These are phyloP conservation scores for Candida nitratophila DNA, from an alignment of 805 yeast genomes.

Conservation along the genomic window DNA sequence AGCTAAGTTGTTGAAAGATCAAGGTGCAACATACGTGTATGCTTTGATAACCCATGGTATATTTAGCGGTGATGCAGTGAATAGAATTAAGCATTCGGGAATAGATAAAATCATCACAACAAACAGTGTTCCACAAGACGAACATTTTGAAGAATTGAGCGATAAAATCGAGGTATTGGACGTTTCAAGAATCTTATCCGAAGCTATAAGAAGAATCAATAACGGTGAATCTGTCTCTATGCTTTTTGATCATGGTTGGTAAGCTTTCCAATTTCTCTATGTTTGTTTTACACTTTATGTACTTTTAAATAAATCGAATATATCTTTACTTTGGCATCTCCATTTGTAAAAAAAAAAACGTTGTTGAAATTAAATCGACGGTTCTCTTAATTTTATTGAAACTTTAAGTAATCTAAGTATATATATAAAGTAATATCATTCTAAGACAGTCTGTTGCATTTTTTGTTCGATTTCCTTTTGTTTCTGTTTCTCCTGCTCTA, in stretches of 20 bases:
- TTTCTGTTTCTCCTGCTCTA: conserved; percentile 29
- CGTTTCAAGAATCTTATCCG: conserved; percentile 83
- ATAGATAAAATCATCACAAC: conserved; percentile 86
- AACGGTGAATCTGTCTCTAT: conserved; percentile 95
- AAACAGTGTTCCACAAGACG: conserved; percentile 82
- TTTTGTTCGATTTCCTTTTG: conserved; percentile 10
- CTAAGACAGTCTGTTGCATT: background rate
- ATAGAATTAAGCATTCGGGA: conserved; percentile 54
- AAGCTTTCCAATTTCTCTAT: no score
- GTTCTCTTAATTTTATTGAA: no score
- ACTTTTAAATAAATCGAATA: background rate
- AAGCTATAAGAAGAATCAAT: conserved; percentile 91
- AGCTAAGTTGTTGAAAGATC: conserved; percentile 83
- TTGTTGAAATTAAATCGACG: no score
- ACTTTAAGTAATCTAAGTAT: no score
- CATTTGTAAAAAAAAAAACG: no score
- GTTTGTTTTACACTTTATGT: no score
- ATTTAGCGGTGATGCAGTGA: conserved; percentile 85
- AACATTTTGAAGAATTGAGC: conserved; percentile 44
- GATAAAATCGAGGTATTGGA: conserved; percentile 74
- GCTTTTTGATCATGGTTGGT: conserved; percentile 82
- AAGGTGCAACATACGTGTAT: conserved; percentile 82
- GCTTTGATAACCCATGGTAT: conserved; percentile 91
- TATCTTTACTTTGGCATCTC: no score
- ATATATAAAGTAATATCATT: background rate